phyloP scores from a whole-genome alignment of 768 basidiomycete genomes.

The Asterophora lycoperdoides region DNA sequence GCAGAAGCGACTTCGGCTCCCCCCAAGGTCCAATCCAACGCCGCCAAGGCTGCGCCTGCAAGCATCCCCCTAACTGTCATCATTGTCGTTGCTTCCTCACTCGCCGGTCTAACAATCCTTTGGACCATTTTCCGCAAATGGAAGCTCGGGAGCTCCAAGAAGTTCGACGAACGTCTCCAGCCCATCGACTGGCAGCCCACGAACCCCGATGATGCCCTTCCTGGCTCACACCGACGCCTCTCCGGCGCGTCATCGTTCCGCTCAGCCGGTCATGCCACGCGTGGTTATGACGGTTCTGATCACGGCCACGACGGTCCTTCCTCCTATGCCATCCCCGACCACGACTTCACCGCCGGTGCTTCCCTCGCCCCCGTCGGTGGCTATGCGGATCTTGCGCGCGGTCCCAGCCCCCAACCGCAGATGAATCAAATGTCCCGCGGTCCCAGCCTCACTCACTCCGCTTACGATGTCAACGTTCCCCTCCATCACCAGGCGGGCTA shows the following conservation, averaged over 20 bases:
- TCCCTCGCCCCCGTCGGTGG: conserved; percentile 67
- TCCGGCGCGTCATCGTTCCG: conserved; percentile 71
- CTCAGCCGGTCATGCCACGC: conserved; percentile 41
- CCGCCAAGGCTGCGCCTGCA: conserved; percentile 30
- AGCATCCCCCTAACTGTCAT: conserved; percentile 54
- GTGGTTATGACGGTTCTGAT: conserved; percentile 25
- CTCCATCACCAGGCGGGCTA: conserved; percentile 56
- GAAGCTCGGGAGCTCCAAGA: conserved; percentile 78
- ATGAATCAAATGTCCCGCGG: conserved; percentile 53
- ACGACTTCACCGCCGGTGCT: conserved; percentile 72
- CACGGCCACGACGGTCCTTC: conserved; percentile 25
- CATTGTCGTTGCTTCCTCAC: conserved; percentile 62
- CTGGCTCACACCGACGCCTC: conserved; percentile 45
- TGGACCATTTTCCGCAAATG: conserved; percentile 94
- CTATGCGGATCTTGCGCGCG: conserved; percentile 79
- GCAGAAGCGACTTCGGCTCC: conserved; percentile 26
- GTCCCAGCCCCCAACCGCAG: conserved; percentile 62
- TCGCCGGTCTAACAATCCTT: conserved; percentile 66
- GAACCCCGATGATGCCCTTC: conserved; percentile 43
- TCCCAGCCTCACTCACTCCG: conserved; percentile 41
- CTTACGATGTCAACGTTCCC: conserved; percentile 56
- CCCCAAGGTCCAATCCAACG: conserved; percentile 24
- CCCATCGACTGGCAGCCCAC: conserved; percentile 89
- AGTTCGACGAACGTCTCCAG: conserved; percentile 80
- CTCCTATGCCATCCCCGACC: conserved; percentile 54